phyloP scores from a whole-genome alignment of 345 rosid genomes.

The Viola odorata region DNA sequence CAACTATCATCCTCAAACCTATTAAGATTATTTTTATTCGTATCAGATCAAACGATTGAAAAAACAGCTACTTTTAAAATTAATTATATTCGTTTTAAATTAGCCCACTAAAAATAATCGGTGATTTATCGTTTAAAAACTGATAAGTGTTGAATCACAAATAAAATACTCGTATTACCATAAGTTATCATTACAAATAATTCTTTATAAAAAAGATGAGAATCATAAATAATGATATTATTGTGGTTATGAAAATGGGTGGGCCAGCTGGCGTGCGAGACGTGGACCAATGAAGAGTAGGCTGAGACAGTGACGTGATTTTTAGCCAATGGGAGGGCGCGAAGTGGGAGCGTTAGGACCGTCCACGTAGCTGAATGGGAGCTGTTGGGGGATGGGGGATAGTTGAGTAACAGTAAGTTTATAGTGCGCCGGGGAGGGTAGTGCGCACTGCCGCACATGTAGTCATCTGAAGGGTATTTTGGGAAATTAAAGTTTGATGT shows the following conservation, averaged over 20 bases:
- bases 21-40: no score
- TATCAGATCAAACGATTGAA: no score
- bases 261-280: slow-evolving; percentile 28
- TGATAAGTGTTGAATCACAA: no score
- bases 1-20: no score
- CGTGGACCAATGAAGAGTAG: slow-evolving; percentile 36
- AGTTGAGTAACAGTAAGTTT: background rate
- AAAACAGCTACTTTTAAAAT: no score
- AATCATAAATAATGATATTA: no score
- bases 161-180: no score
- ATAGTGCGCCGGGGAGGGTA: background rate
- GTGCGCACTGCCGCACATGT: background rate
- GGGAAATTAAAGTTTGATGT: background rate
- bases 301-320: slow-evolving; percentile 9
- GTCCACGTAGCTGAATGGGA: slow-evolving; percentile 31
- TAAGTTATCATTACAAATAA: no score
- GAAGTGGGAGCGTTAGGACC: background rate
- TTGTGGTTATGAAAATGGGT: background rate
- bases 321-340: slow-evolving; percentile 10
- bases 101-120: no score
- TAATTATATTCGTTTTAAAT: no score
- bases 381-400: slow-evolving; percentile 5
- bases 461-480: slow-evolving; percentile 11
- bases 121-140: no score
- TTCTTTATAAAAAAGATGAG: background rate